Conservation (phyloP, 2,329 filamentous ascomycete species). For the Ophiostoma tasmaniense region DNA sequence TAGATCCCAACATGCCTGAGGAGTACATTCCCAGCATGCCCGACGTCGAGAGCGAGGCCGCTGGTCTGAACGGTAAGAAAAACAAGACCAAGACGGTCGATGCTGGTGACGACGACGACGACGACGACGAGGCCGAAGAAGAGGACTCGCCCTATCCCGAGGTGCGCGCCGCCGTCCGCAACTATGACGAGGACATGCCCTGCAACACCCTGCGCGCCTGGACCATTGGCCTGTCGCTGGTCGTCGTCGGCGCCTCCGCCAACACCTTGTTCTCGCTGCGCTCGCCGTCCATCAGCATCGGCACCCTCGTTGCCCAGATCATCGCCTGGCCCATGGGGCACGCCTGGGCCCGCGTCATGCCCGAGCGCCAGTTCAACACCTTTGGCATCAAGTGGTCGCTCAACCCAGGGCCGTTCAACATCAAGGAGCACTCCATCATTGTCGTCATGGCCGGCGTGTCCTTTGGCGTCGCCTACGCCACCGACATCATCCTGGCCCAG, state of each 20-base stretch:
- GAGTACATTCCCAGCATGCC: background rate
- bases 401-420: slow-evolving; percentile 62
- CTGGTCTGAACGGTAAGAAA: slow-evolving; percentile 19
- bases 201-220: slow-evolving; percentile 59
- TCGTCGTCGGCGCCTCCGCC: slow-evolving; percentile 49
- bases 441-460: slow-evolving; percentile 64
- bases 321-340: slow-evolving; percentile 56
- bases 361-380: slow-evolving; percentile 39
- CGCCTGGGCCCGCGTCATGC: slow-evolving; percentile 50
- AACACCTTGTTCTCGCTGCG: slow-evolving; percentile 57
- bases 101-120: slow-evolving; percentile 23
- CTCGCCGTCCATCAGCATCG: slow-evolving; percentile 52
- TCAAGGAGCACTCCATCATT: slow-evolving; percentile 62
- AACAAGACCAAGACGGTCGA: background rate
- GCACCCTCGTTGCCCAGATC: slow-evolving; percentile 54
- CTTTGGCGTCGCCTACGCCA: slow-evolving; percentile 62
- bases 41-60: slow-evolving; percentile 19
- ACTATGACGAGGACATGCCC: slow-evolving; percentile 55
- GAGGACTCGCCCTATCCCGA: slow-evolving; percentile 51
- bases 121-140: slow-evolving; percentile 34
- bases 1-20: slow-evolving; percentile 42
- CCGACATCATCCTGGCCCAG: slow-evolving; percentile 65
- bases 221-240: slow-evolving; percentile 51
- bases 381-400: slow-evolving; percentile 49
- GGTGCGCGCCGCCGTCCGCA: slow-evolving; percentile 56